Conservation (phyloP, 2,329 filamentous ascomycete species). For the Ophiostoma montium region DNA sequence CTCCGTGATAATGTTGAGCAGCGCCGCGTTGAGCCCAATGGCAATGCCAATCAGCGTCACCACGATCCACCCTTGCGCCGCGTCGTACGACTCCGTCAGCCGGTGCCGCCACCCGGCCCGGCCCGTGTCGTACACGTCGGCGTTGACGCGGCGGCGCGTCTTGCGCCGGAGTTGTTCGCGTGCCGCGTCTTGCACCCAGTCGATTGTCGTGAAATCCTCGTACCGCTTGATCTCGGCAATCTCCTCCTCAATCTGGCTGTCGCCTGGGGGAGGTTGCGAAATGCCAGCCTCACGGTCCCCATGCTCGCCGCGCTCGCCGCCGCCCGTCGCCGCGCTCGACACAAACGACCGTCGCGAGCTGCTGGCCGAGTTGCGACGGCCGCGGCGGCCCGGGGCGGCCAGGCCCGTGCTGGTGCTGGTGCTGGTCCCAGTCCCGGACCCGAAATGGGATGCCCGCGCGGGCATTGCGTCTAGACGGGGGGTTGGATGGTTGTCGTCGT, state of each 20-base stretch:
- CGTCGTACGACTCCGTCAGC: slow-evolving; percentile 79
- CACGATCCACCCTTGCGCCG: slow-evolving; percentile 95
- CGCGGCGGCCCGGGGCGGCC: too few relatives aligned
- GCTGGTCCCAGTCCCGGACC: not conserved
- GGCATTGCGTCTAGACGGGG: too few relatives aligned
- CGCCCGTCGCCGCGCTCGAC: slow-evolving; percentile 35
- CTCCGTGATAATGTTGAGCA: slow-evolving; percentile 90
- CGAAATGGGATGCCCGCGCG: too few relatives aligned
- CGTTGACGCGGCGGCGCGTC: slow-evolving; percentile 56
- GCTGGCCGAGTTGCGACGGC: too few relatives aligned
- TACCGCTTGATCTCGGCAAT: slow-evolving; percentile 97
- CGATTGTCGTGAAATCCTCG: slow-evolving; percentile 97
- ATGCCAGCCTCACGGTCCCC: slow-evolving; percentile 33
- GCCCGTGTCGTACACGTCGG: slow-evolving; percentile 54
- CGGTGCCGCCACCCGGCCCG: slow-evolving; percentile 65
- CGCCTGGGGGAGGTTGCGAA: too few relatives aligned
- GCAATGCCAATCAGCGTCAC: slow-evolving; percentile 85
- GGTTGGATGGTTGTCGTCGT: too few relatives aligned
- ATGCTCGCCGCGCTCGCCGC: slow-evolving; percentile 24
- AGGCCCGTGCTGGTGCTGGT: too few relatives aligned
- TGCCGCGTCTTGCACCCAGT: slow-evolving; percentile 96
- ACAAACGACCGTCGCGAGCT: slow-evolving; percentile 20
- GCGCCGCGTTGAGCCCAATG: slow-evolving; percentile 84
- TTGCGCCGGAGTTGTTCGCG: slow-evolving; percentile 76
- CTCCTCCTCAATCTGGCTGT: slow-evolving; percentile 65